Evolutionary conservation across 2,329 filamentous ascomycete genomes (phyloP), one percentile per base, ranked within the genome.

Genomic region (Penicillium corylophilum): DNA sequence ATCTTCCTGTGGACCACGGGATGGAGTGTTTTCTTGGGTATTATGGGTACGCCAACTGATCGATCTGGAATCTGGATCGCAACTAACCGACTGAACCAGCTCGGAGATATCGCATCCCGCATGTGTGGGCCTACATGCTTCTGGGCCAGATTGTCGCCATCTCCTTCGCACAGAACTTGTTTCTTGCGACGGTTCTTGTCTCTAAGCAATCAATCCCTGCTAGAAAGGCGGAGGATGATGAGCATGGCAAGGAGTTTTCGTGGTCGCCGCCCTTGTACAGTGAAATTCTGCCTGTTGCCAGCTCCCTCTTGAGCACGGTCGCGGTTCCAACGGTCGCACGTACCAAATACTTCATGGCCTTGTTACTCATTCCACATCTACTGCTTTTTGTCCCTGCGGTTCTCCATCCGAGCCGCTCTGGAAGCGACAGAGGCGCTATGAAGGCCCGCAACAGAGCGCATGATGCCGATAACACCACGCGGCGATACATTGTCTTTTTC

Each of bases 161-260:
- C 10, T 83, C 82, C 0, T 85, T 82, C 59, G 81, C 83, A 2
- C 79, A 84, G 66, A 86, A 83, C 58, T 68, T 87, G 26, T 87
- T 87, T 71, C 84, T 60, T 18, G 56, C 53, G 12, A 55, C 59
- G 0, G 36, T 64, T 9, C 35, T 53, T 15, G 62, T 62, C 9
- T 64, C 62, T 0, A 36, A 10, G 9, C n/a, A 45, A n/a, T 50
- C 26, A 2, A 44, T 39, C 9, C 16, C 29, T 13, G 26, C 26
- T 6, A 53, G 36, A 41, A 15, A 24, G 16, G 15, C 20, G 26
- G 24, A 35, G 24, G 23, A 38, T 10, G 10, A 31, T 24, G 20
- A 31, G 28, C 16, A 29, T n/a, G 8, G 22, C 15, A n/a, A 31
- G 29, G 29, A 48, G 5, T n/a, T 36, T 18, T 8, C 48, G 5